Evolutionary conservation across 2,329 filamentous ascomycete genomes (phyloP), one percentile per base, ranked within the genome.

Genomic region (Fusarium mangiferae): DNA sequence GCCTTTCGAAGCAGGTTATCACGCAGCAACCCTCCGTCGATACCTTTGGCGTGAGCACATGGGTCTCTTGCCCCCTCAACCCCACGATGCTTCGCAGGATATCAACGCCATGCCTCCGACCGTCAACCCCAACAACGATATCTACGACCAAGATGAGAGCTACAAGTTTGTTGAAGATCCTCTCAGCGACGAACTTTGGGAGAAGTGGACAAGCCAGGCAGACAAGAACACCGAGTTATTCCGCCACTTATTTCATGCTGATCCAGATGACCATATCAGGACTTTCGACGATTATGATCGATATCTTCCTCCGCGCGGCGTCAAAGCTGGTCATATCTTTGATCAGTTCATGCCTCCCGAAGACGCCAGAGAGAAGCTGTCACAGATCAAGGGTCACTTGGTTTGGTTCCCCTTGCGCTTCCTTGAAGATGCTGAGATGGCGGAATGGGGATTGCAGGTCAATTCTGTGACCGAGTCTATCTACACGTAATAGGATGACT

Each of bases 341-440:
- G 94, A 97, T 80, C 90, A 90, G 66, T 94, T 92, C 82, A 88
- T 93, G 81, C 92, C 93, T 0, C 89, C 91, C 0, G 86, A 91
- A 30, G 92, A 97, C 62, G 90, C 96, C 12, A 88, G 93, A 22
- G 82, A 87, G 74, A 94, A 96, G 81, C 85, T 98, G 56, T 91
- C 94, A 77, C 87, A 92, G 79, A 90, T 98, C 75, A 92, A 91
- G 83, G 96, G 96, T 0, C 96, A 98, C 84, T 82, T 98, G 45
- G 96, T 98, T 12, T 97, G 94, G 94, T 96, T 98, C 91, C 95
- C 95, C n/a, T 82, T 98, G 78, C 90, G 95, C 51, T 98, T 98
- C 80, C 83, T 98, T 79, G 87, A 89, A 77, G 91, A 97, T 73
- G 94, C 92, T 0, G 88, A 94, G 77, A 97, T 98, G 95, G 95